Percentiles rank a stretch among this genome's conserved stretches.
Conservation (phyloP, 257 asterid species). For the Thymus quinquecostatus region DNA sequence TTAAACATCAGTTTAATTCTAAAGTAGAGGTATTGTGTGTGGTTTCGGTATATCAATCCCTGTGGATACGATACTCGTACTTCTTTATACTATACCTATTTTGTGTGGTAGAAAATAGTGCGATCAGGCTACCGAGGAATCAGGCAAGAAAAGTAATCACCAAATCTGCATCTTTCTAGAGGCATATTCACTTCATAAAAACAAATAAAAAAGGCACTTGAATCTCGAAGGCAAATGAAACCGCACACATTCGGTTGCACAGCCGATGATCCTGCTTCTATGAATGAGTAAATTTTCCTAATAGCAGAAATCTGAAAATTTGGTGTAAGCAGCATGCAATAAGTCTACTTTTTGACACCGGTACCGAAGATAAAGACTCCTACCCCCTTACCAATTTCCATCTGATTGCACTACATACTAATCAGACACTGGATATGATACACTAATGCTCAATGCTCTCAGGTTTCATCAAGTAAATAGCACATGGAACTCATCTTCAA, state of each 20-base stretch:
- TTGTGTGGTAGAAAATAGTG: no score
- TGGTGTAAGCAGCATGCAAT: not conserved
- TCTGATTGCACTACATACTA: no score
- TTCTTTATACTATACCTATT: no score
- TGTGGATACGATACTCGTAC: no score
- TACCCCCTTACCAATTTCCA: no score
- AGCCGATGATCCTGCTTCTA: constrained; percentile 2
- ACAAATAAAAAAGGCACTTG: not conserved
- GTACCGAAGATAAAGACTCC: constrained; percentile 5
- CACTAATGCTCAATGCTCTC: no score
- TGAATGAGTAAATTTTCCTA: not conserved
- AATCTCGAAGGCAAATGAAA: constrained; percentile 10
- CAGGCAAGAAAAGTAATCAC: constrained; percentile 5
- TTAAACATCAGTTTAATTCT: no score
- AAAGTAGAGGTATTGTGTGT: no score
- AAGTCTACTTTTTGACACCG: not conserved
- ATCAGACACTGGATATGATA: constrained; percentile 1
- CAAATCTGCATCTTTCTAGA: constrained; percentile 7
- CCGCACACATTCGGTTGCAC: not conserved
- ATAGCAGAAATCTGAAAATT: not conserved
- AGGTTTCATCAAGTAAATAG: no score
- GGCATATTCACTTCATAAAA: not conserved
- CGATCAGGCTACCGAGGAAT: constrained; percentile 22
- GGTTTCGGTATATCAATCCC: no score
- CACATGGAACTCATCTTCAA: no score